Evolutionary conservation across 768 basidiomycete species (phyloP), one percentile per base, ranked within the genome.

Genomic region (Auricularia auricula-judae): DNA sequence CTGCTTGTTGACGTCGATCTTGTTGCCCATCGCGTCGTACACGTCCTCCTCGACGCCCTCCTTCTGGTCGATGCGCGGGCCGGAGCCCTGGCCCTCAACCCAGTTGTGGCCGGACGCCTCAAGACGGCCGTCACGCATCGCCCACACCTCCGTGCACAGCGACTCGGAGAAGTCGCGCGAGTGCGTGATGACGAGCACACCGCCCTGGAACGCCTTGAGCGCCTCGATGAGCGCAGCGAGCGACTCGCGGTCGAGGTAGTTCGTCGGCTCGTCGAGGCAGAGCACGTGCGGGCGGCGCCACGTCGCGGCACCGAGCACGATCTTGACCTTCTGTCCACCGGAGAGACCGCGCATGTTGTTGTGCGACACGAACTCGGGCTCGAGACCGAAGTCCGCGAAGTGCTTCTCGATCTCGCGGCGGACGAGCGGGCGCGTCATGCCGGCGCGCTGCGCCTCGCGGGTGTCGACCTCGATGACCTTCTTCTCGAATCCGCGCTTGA

Each of bases 171-270:
- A 99, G 83, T 98, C 95, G 67, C 91, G 87, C 82, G 95, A 93
- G 86, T 97, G 95, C 63, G 95, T 97, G 72, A 98, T 97, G 75
- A 97, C 80, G 74, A 97, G 89, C 67, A 97, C 93, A 87, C 96
- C 96, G 76, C 96, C 97, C 78, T 96, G 93, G 78, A 98, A 98
- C 76, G 83, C 83, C 85, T 98, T 97, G 79, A 99, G 85, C 8
- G 96, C 97, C 71, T 94, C 90, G 74, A 99, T 99, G 76, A 99
- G 87, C 42, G 97, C 97, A 70, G 97, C 97, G 71, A 99, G 87
- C 68, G 97, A 99, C 79, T 99, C 97, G 76, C 97, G 91, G 82
- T 98, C 97, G 76, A 99, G 87, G 82, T 98, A 99, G 84, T 99
- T 96, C 70, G 94, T 96, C 68, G 94, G 94, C 80, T 97, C 95